Percentiles rank a stretch among this genome's conserved stretches.
These are phyloP conservation scores for Soucietia sequanensis DNA, from an alignment of 805 yeast genomes.

Conservation along the genomic window DNA sequence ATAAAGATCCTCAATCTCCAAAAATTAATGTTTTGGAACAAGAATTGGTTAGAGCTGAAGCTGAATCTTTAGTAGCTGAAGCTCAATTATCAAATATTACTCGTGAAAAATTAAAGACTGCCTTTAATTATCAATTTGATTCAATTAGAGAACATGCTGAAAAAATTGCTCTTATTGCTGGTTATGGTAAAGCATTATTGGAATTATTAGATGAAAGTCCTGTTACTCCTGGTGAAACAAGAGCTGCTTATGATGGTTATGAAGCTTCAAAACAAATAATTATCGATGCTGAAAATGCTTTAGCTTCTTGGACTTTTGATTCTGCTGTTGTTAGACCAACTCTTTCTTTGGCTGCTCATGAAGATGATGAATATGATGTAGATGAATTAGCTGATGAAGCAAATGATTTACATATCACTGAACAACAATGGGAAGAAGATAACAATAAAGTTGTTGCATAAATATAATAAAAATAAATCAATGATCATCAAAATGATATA, in stretches of 20 bases:
- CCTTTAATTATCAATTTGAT: constrained; percentile 95
- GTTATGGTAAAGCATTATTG: constrained; percentile 95
- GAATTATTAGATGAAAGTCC: constrained; percentile 96
- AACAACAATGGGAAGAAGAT: constrained; percentile 45
- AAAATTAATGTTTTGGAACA: constrained; percentile 95
- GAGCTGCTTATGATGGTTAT: constrained; percentile 97
- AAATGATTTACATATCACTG: constrained; percentile 52
- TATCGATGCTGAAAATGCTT: constrained; percentile 93
- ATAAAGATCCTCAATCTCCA: constrained; percentile 97
- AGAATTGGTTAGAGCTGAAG: constrained; percentile 98
- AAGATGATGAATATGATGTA: constrained; percentile 46
- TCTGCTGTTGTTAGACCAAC: constrained; percentile 93
- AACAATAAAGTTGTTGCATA: constrained; percentile 28
- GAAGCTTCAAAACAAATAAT: constrained; percentile 98
- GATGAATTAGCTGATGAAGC: constrained; percentile 45
- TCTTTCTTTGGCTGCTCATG: constrained; percentile 70
- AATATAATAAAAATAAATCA: constrained; percentile 3
- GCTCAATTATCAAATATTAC: constrained; percentile 98
- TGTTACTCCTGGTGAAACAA: constrained; percentile 98
- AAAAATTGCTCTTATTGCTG: constrained; percentile 95
- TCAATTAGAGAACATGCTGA: constrained; percentile 93
- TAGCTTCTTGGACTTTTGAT: constrained; percentile 96
- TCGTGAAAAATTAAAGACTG: constrained; percentile 96
- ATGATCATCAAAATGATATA: no score
- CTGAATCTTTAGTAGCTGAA: constrained; percentile 98